phyloP scores from a whole-genome alignment of 768 basidiomycete genomes.

The Serendipita indica region DNA sequence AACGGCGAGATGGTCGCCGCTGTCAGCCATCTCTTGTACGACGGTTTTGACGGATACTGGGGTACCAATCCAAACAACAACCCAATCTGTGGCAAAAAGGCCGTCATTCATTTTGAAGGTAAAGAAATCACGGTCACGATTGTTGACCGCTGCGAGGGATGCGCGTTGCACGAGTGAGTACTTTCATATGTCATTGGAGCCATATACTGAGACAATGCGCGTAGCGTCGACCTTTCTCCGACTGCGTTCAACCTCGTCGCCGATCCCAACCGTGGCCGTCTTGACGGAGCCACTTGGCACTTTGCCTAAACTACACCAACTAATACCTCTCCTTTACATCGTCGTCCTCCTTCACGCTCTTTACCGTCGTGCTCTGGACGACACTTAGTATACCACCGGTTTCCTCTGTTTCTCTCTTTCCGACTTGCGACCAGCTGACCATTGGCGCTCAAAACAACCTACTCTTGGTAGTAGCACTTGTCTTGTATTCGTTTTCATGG shows the following conservation, averaged over 20 bases:
- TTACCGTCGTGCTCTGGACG: too few relatives aligned
- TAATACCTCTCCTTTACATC: neutral
- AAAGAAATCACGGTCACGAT: constrained; percentile 34
- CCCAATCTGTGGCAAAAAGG: constrained; percentile 46
- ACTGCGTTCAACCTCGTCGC: constrained; percentile 40
- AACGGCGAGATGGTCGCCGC: neutral
- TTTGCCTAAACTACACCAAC: constrained; percentile 24
- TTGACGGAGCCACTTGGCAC: constrained; percentile 35
- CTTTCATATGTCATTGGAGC: neutral
- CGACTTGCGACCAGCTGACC: too few relatives aligned
- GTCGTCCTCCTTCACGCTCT: neutral
- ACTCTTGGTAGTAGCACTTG: too few relatives aligned
- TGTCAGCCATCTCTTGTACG: constrained; percentile 29
- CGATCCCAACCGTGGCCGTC: constrained; percentile 31
- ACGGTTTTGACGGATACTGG: constrained; percentile 23
- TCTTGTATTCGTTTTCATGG: too few relatives aligned
- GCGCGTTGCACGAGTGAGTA: constrained; percentile 19
- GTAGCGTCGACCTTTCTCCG: constrained; percentile 36
- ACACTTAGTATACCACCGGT: too few relatives aligned
- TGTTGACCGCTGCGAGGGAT: constrained; percentile 50
- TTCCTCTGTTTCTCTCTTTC: too few relatives aligned
- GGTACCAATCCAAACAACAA: constrained; percentile 53
- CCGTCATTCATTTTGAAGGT: constrained; percentile 26
- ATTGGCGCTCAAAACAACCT: too few relatives aligned
- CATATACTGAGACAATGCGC: neutral